Evolutionary conservation across 768 basidiomycete genomes (phyloP).

Genomic region (Termitomyces sp.): DNA sequence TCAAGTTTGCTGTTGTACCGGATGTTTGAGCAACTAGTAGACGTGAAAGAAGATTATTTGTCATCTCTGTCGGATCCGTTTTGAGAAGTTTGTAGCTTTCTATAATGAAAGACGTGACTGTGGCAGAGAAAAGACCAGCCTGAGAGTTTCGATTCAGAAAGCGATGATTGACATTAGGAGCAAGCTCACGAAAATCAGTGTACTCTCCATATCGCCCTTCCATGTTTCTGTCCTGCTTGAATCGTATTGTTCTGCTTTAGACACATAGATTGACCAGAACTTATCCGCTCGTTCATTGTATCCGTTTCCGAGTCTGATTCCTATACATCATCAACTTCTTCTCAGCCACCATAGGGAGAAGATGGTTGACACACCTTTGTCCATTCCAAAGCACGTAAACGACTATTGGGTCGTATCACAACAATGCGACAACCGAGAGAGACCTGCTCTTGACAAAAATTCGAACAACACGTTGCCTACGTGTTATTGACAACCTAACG

Average conservation of each 20-base stretch:
- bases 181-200: slow-evolving; percentile 24
- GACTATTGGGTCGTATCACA: not conserved
- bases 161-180: not conserved
- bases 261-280: slow-evolving; percentile 7
- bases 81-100: slow-evolving; percentile 28
- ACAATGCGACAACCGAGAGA: not conserved
- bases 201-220: slow-evolving; percentile 16
- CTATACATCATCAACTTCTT: not conserved
- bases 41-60: slow-evolving; percentile 22
- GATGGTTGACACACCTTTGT: not conserved
- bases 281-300: slow-evolving; percentile 1
- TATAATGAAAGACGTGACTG: slow-evolving; percentile 32
- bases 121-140: slow-evolving; percentile 39
- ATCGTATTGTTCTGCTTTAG: slow-evolving; percentile 1
- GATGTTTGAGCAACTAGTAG: slow-evolving; percentile 8
- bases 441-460: not conserved
- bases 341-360: too few species aligned
- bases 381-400: not conserved
- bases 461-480: not conserved
- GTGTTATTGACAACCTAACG: not conserved
- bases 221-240: slow-evolving; percentile 4
- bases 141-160: slow-evolving; percentile 7
- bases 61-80: slow-evolving; percentile 19
- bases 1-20: not conserved
- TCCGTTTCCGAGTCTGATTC: not conserved